A percentile compares a stretch with the other conserved stretches of the same genome.
These are phyloP conservation scores for Dryadomyces quercivorus DNA, from an alignment of 2,329 filamentous ascomycete genomes.

Conservation along the genomic window DNA sequence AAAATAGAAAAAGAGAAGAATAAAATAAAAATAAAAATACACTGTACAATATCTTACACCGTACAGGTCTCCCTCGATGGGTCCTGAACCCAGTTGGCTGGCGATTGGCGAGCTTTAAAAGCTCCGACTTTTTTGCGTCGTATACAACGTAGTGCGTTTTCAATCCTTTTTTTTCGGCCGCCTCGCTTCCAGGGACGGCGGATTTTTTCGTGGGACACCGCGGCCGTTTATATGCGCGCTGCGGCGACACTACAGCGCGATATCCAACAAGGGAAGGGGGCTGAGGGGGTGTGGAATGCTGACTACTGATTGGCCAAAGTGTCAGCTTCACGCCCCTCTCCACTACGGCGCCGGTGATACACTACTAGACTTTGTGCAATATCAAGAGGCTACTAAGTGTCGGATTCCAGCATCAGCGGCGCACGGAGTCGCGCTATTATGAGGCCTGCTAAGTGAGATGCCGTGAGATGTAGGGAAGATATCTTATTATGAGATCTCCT, in stretches of 20 bases:
- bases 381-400: background rate
- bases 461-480: no score
- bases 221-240: slow-evolving; percentile 36
- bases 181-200: slow-evolving; percentile 4
- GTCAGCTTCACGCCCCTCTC: background rate
- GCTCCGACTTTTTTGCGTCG: background rate
- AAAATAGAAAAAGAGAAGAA: background rate
- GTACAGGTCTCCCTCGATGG: background rate
- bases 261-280: slow-evolving; percentile 10
- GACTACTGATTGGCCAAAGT: slow-evolving; percentile 3
- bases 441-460: no score
- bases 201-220: slow-evolving; percentile 26
- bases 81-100: no score
- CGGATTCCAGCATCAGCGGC: no score
- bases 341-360: background rate
- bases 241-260: slow-evolving; percentile 14
- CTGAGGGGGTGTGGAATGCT: slow-evolving; percentile 8
- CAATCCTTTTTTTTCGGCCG: slow-evolving; percentile 5
- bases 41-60: background rate
- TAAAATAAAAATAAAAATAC: background rate
- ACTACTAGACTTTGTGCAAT: background rate
- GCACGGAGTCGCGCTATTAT: no score
- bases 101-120: background rate
- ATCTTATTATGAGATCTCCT: no score
- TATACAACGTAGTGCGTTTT: background rate